These are phyloP conservation scores for Astrocystis sublimbata DNA, from an alignment of 495 filamentous ascomycete species.

Conservation along the genomic window DNA sequence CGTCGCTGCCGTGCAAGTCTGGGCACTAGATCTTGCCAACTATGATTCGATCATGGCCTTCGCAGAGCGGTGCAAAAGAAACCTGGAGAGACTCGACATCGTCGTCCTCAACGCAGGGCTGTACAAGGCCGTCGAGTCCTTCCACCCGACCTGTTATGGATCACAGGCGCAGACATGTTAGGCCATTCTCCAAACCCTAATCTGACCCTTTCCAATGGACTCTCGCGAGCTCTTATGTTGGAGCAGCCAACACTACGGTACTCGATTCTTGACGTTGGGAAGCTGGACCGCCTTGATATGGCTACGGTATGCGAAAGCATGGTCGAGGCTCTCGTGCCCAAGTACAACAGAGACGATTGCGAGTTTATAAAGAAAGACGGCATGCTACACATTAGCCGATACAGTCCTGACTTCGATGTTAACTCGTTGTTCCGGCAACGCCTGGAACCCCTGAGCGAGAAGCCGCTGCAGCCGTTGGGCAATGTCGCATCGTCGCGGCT, in stretches of 20 bases:
- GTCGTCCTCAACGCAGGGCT: no score
- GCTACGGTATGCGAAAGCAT: not conserved
- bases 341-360: not conserved
- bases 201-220: not conserved
- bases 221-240: not conserved
- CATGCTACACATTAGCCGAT: not conserved
- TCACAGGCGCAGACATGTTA: not conserved
- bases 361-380: not conserved
- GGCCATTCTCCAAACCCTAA: not conserved
- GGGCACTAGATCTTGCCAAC: no score
- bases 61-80: no score
- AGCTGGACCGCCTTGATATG: not conserved
- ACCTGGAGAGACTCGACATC: no score
- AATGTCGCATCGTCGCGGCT: conserved; percentile 16
- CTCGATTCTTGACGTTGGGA: not conserved
- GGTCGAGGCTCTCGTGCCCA: not conserved
- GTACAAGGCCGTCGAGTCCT: no score
- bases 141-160: not conserved
- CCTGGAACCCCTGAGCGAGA: no score
- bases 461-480: no score
- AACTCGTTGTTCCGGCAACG: not conserved
- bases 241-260: not conserved
- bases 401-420: not conserved
- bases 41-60: no score
- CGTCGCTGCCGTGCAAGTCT: no score